These are phyloP conservation scores for Neurospora sp. DNA, from an alignment of 495 filamentous ascomycete species.

Conservation along the genomic window DNA sequence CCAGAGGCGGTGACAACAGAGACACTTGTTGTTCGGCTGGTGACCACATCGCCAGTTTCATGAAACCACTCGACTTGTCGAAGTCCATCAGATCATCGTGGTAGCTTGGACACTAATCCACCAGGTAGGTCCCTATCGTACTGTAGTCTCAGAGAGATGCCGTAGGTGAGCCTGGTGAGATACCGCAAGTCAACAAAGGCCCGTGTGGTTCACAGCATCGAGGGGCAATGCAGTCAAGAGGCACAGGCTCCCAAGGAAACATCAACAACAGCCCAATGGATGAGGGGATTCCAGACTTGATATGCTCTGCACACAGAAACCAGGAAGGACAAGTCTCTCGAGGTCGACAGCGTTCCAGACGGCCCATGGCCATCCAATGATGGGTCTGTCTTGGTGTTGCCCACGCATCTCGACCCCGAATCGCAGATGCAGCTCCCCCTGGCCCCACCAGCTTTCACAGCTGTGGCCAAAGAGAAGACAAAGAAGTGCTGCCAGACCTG, in stretches of 20 bases:
- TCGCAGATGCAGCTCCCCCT: conserved; percentile 2
- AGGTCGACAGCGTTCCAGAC: not conserved
- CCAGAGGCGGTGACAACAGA: not conserved
- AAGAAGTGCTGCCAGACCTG: not conserved
- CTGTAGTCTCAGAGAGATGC: not conserved
- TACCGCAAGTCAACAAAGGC: not conserved
- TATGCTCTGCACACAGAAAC: not conserved
- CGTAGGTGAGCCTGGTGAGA: not conserved
- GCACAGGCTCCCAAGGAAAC: not conserved
- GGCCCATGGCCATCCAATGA: not conserved
- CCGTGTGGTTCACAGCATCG: not conserved
- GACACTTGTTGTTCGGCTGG: not conserved
- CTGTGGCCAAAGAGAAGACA: conserved; percentile 10
- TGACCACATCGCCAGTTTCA: not conserved
- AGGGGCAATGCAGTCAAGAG: not conserved
- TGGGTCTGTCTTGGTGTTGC: not conserved
- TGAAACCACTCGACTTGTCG: not conserved
- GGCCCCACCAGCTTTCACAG: conserved; percentile 2
- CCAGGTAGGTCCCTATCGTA: not conserved
- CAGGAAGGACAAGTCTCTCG: not conserved
- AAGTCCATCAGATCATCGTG: not conserved
- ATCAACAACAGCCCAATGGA: not conserved
- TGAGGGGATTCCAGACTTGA: not conserved
- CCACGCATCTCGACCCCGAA: not conserved
- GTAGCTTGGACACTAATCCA: not conserved